These are phyloP conservation scores for Tillandsia fasciculata DNA, from an alignment of 176 grass and related monocot genomes.

Conservation along the genomic window DNA sequence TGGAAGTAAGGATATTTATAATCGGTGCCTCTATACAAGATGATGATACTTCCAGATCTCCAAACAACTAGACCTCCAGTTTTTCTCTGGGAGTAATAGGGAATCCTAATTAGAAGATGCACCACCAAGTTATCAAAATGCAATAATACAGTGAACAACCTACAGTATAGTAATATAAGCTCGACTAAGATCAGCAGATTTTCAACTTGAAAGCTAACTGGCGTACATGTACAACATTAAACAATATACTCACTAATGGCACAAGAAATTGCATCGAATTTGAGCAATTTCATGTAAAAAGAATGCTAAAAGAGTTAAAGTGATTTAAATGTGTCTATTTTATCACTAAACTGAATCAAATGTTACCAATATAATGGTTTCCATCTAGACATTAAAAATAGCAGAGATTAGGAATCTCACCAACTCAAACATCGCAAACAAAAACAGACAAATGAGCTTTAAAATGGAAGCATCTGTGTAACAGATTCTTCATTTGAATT, in stretches of 20 bases:
- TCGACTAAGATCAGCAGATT: neutral
- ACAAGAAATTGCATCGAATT: neutral
- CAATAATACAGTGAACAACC: neutral
- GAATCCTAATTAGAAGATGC: conserved; percentile 20
- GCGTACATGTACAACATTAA: neutral
- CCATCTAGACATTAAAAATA: too few species aligned
- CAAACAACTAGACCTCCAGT: conserved; percentile 90
- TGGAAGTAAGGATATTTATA: conserved; percentile 82
- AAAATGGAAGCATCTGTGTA: too few species aligned
- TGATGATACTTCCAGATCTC: conserved; percentile 82
- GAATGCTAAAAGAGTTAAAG: too few species aligned
- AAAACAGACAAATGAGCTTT: too few species aligned
- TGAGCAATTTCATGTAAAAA: too few species aligned
- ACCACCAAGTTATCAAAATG: neutral
- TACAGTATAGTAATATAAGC: neutral
- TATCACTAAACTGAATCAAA: too few species aligned
- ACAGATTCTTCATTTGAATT: too few species aligned
- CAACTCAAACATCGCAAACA: too few species aligned
- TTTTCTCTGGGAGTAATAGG: conserved; percentile 50
- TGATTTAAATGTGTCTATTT: too few species aligned
- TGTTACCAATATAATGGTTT: too few species aligned
- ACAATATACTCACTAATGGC: neutral
- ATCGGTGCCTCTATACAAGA: conserved; percentile 71
- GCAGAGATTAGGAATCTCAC: too few species aligned
- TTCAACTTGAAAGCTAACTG: neutral